Conservation (phyloP, 768 basidiomycete genomes). For the Trametes coccinea region DNA sequence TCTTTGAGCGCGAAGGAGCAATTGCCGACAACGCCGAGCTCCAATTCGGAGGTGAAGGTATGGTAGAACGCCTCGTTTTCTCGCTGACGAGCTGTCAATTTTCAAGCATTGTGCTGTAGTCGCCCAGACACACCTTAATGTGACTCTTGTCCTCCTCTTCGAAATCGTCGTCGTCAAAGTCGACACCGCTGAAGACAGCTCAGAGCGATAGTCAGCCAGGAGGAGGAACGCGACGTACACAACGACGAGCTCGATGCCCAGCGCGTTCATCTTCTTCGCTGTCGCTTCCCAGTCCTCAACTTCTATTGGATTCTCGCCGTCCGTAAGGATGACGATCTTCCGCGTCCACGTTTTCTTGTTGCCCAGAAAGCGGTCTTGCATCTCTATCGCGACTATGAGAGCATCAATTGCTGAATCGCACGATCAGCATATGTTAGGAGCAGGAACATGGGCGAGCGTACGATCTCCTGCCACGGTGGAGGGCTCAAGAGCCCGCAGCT, state of each 20-base stretch:
- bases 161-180: conserved; percentile 81
- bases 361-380: conserved; percentile 64
- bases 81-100: conserved; percentile 42
- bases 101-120: background rate
- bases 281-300: conserved; percentile 75
- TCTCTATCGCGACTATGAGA: conserved; percentile 82
- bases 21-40: conserved; percentile 59
- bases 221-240: conserved; percentile 51
- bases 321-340: conserved; percentile 81
- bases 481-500: conserved; percentile 59
- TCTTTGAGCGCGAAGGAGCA: conserved; percentile 66
- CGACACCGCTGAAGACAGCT: conserved; percentile 65
- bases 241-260: conserved; percentile 61
- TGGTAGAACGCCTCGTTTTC: conserved; percentile 76
- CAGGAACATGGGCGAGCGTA: conserved; percentile 37
- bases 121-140: conserved; percentile 60
- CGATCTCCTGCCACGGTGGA: conserved; percentile 64
- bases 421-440: background rate
- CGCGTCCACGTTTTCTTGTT: conserved; percentile 84
- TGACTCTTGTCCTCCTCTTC: conserved; percentile 66
- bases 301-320: conserved; percentile 76
- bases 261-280: conserved; percentile 59
- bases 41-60: conserved; percentile 42
- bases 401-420: conserved; percentile 71
- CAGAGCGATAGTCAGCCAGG: background rate